Evolutionary conservation across 2,329 filamentous ascomycete species (phyloP), one percentile per base, ranked within the genome.

Genomic region (Trichoderma brevicompactum): DNA sequence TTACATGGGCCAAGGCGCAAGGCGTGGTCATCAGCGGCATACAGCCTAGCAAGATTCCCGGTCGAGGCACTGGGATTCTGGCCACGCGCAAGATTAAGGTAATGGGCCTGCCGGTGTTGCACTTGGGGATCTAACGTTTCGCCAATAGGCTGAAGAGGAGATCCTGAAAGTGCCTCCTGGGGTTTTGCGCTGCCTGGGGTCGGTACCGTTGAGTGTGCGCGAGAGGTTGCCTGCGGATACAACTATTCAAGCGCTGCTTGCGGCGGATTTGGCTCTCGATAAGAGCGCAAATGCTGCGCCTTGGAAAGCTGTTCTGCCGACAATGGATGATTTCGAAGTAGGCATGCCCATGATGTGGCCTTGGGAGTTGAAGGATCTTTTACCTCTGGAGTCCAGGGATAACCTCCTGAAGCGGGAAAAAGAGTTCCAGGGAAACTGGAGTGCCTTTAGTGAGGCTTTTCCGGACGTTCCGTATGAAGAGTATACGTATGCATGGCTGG

Each of bases 21-120:
- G 69, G 68, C 19, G 55, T 70, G 15, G 44, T 54, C 44, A 83
- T 92, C 69, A 82, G 88, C 70, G 87, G 87, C 34, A 85, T 95
- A 55, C 80, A 80, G 7, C 88, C 91, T 2, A 82, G 86, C 19
- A 80, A 79, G 40, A 87, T 95, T 23, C 84, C 87, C 6, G 89
- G 87, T 5, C 83, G 89, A 52, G 92, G 92, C 12, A 82, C 93
- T 55, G 92, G 92, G 19, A 86, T 95, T 61, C 81, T 92, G 58
- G 88, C 91, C 1, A 87, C 85, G 4, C 82, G 83, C 41, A 79
- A 82, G 13, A 83, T 93, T 67, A 79, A 89, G 78, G 89, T 90
- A 78, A 9, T 38, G 17, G 8, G 34, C 17, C 9, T 19, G 17
- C 43, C 38, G 7, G 17, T 8, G 0, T 7, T 5, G 48, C 38